phyloP scores from a whole-genome alignment of 768 basidiomycete species.

The Phylloporus sp. region DNA sequence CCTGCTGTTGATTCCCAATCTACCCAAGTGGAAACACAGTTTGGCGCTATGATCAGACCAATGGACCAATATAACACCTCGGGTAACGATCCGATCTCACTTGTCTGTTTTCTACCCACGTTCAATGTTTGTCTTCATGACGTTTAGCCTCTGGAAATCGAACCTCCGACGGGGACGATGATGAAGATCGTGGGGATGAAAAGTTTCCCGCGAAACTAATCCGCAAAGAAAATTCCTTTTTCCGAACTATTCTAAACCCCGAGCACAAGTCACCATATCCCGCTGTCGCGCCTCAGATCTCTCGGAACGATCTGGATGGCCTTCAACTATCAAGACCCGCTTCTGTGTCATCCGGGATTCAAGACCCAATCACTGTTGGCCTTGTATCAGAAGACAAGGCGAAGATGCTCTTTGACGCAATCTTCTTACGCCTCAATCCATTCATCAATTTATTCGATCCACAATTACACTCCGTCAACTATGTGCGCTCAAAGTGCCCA shows the following conservation, averaged over 20 bases:
- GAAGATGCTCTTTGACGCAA: constrained; percentile 67
- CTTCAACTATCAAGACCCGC: constrained; percentile 35
- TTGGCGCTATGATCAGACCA: constrained; percentile 28
- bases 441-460: constrained; percentile 90
- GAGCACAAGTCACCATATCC: constrained; percentile 44
- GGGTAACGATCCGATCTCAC: constrained; percentile 14
- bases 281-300: constrained; percentile 25
- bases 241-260: constrained; percentile 79
- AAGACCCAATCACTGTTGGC: constrained; percentile 71
- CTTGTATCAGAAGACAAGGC: constrained; percentile 69
- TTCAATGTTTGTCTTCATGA: constrained; percentile 1
- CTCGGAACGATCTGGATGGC: constrained; percentile 34
- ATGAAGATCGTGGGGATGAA: constrained; percentile 64
- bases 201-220: constrained; percentile 77
- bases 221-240: constrained; percentile 74
- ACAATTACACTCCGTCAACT: constrained; percentile 71
- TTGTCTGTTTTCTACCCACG: constrained; percentile 2
- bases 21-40: constrained; percentile 25
- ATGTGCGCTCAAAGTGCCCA: constrained; percentile 76
- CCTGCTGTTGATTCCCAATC: constrained; percentile 30
- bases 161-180: constrained; percentile 47
- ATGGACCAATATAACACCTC: constrained; percentile 29
- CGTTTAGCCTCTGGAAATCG: constrained; percentile 22
- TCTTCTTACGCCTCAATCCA: constrained; percentile 82
- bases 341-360: constrained; percentile 37